Base-by-base conservation (phyloP, 352 stramenopile species). In the Pythium chondricola region DNA sequence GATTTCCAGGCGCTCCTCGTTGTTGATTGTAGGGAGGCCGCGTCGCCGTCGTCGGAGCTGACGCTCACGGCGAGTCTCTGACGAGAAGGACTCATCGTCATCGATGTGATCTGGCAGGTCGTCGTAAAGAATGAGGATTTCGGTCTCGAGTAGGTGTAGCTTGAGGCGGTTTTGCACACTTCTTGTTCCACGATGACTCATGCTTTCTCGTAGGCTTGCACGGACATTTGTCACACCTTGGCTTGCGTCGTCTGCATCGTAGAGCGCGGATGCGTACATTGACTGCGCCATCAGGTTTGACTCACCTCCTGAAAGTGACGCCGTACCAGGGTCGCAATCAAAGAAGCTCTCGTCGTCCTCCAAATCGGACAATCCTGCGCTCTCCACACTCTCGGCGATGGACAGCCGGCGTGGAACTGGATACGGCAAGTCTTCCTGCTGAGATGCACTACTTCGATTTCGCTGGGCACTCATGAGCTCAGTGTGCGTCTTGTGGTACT, bases 311-410 rank as follows among this genome's bases (percentile, higher is more conserved):
- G 47, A 61, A 36, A 67, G 56, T 36, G 40, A 85, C 63, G 43
- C 76, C 57, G 74, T 51, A 11, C 74, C 78, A n/a, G 77, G 69
- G 27, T 90, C 75, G 38, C 74, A 88, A 26, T 94, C 83, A 25
- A 91, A 94, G 56, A 93, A 90, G 35, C 77, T 74, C 13, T 88
- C 77, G 18, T 94, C 83, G 16, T 88, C 75, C 33, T 95, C 83
- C 31, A 95, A 47, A 44, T 95, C 83, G 2, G 82, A 95, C 11
- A 95, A 55, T 5, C 82, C 83, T 31, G 76, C 69, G 31, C 77
- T 91, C 42, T 93, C 82, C 7, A 92, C 76, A 51, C 76, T 90
- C 42, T 92, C 83, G 3, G 74, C 80, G 14, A 63, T 61, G 20
- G 82, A 93, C 36, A 89, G 39, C 30, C 76, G 79, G 13, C 76